Base-by-base conservation (phyloP, 345 rosid genomes). In the Melastoma malabathricum region DNA sequence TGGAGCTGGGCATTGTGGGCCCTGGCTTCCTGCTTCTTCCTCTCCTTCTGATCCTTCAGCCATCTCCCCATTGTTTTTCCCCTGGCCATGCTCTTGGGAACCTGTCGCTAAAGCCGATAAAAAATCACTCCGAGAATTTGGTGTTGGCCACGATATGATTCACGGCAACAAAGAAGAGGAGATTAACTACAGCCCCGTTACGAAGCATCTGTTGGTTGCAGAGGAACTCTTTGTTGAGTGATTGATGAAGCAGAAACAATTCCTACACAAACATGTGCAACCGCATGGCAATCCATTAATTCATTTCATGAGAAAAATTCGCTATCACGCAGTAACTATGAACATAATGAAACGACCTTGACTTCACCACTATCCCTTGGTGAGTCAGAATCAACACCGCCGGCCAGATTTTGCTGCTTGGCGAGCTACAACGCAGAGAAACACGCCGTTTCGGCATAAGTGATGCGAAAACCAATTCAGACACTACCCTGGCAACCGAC, bases 21-120 rank as follows among this genome's bases (percentile, higher is more conserved):
- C 68, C 95, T 58, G 25, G 63, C 71, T 69, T 83, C 97, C 60
- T 86, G 97, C 73, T 86, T 89, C 70, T 79, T 89, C 74, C 80
- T 81, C 61, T 81, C 95, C 65, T 77, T 89, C 41, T 86, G 97
- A 68, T 89, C 97, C 65, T 83, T 89, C 58, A 83, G 15, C 82
- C 95, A 68, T 64, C 94, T 81, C 47, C 97, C 94, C 87, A 76
- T 72, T 55, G 94, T 86, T 63, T 75, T 65, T 46, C 95, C 84
- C 70, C 58, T 74, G 63, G 75, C 18, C 51, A 81, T 66, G 84
- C 81, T 79, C 78, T 73, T 86, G 75, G 68, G 83, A 47, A 81
- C 45, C 97, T 86, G 76, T 74, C 56, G 39, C 51, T 16, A 18
- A 39, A 46, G 55, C 13, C 41, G 41, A 34, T 34, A 1, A 34